Conservation (phyloP, 2,329 filamentous ascomycete genomes). For the Verticillium isaacii region DNA sequence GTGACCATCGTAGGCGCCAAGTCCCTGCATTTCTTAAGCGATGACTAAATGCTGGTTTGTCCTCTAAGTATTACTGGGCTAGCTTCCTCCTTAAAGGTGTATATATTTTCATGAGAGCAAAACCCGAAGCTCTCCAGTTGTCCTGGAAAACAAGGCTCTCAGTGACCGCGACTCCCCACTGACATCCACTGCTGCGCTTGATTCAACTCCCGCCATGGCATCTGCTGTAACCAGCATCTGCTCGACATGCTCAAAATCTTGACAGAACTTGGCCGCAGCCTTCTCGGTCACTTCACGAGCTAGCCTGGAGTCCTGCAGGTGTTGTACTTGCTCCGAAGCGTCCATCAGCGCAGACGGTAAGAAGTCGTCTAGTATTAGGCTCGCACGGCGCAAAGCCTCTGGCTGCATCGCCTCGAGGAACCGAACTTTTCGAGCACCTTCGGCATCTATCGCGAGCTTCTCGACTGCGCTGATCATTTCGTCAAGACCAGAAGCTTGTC, state of each 20-base stretch:
- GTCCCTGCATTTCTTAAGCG: no score
- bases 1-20: no score
- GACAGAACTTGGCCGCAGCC: slow-evolving; percentile 78
- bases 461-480: slow-evolving; percentile 55
- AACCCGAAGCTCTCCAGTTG: slow-evolving; percentile 55
- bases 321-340: slow-evolving; percentile 74
- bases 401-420: slow-evolving; percentile 54
- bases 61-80: no score
- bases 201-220: slow-evolving; percentile 21
- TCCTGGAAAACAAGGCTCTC: slow-evolving; percentile 50
- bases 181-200: slow-evolving; percentile 14
- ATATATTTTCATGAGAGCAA: slow-evolving; percentile 40
- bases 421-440: slow-evolving; percentile 45
- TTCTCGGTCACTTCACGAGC: slow-evolving; percentile 75
- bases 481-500: slow-evolving; percentile 68
- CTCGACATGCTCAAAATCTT: slow-evolving; percentile 68
- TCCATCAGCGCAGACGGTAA: slow-evolving; percentile 91
- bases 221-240: slow-evolving; percentile 41
- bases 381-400: slow-evolving; percentile 57
- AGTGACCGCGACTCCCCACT: slow-evolving; percentile 26
- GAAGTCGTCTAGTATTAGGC: slow-evolving; percentile 82
- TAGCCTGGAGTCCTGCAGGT: slow-evolving; percentile 66
- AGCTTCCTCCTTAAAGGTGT: no score
- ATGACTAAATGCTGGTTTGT: no score
- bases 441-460: slow-evolving; percentile 23